phyloP scores from a whole-genome alignment of 176 grass and related monocot species.

The Tuctoria greenei region DNA sequence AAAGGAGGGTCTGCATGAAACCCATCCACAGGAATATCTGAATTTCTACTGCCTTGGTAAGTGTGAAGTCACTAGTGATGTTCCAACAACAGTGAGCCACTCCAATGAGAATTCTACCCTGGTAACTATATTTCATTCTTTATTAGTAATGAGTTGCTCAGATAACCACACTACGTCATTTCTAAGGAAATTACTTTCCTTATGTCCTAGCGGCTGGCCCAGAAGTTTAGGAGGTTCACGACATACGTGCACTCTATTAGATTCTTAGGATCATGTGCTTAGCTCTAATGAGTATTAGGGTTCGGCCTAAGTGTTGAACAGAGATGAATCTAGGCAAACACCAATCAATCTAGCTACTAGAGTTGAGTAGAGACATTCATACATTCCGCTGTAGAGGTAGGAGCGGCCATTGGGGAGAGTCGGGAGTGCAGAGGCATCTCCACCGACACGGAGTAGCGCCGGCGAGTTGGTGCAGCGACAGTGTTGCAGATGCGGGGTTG shows the following conservation, averaged over 20 bases:
- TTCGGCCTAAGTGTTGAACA: no score
- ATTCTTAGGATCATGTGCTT: no score
- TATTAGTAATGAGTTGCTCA: background rate
- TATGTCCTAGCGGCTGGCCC: constrained; percentile 40
- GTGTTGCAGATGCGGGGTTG: no score
- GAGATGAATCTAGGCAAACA: no score
- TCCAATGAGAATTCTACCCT: constrained; percentile 48
- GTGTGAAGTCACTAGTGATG: constrained; percentile 35
- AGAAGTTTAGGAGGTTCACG: constrained; percentile 71
- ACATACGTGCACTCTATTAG: constrained; percentile 85
- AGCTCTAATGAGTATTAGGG: no score
- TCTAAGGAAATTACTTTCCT: background rate
- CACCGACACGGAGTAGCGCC: no score
- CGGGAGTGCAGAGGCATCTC: no score
- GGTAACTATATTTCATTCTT: constrained; percentile 26
- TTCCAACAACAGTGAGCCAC: background rate
- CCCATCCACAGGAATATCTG: constrained; percentile 65
- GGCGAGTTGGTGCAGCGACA: no score
- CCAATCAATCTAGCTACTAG: no score
- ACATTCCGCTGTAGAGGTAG: no score
- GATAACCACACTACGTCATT: background rate
- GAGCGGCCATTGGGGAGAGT: no score
- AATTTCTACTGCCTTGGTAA: constrained; percentile 82
- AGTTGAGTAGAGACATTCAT: no score
- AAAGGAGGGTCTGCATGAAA: constrained; percentile 43